Evolutionary conservation across 2,329 filamentous ascomycete genomes (phyloP), one percentile per base, ranked within the genome.

Genomic region (Colletotrichum plurivorum): DNA sequence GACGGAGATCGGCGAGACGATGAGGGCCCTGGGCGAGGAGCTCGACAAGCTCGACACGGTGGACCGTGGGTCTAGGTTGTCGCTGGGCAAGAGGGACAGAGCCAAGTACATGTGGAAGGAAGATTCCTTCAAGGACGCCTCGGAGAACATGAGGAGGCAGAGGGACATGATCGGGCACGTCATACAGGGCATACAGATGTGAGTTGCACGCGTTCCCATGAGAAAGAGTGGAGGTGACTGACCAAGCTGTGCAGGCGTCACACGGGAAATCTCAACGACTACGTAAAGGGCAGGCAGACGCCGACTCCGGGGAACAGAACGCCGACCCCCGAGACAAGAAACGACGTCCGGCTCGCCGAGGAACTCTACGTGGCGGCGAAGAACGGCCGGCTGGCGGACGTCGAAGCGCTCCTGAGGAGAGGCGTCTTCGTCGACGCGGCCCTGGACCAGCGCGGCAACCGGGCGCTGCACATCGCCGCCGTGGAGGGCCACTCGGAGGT

Each of bases 61-160:
- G 31, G 31, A 36, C 31, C 31, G 31, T 9, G 54, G 36, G 5
- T 48, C 31, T 10, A 36, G 8, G 31, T 36, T 10, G 31, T 36
- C 31, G 8, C 31, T 36, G 31, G 9, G 31, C 31, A 36, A 36
- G 31, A 36, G 31, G 31, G 31, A 36, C 31, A 36, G 31, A 5
- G 31, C 31, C 31, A 36, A 10, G 31, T 36, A 36, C 31, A 10
- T 36, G 31, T 36, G 31, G 31, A 36, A 10, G 31, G 31, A 66
- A 15, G 61, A 65, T 10, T 36, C 15, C 1, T 68, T 68, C 2
- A 15, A 56, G 18, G 64, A 67, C 22, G n/a, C 41, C 22, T 6
- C 43, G n/a, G 27, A 67, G 25, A 58, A 20, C 22, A 36, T 68
- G 45, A 51, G 46, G 2, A 46, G 22, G 12, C 60, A 68, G 39